Evolutionary conservation across 305 asterid genomes (phyloP).

Genomic region (Solanum chacoense): DNA sequence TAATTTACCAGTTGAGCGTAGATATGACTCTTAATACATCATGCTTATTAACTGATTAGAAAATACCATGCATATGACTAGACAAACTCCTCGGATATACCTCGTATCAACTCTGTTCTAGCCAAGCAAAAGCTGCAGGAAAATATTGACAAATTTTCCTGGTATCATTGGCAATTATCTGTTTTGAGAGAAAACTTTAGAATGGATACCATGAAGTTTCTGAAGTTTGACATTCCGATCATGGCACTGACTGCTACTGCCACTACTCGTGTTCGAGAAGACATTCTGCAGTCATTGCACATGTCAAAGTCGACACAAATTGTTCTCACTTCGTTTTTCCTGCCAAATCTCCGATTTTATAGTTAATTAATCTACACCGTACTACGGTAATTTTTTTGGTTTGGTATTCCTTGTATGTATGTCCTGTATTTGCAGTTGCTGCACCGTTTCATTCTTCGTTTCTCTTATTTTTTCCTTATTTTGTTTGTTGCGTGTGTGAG

Average conservation of each 20-base stretch:
- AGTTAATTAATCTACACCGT: slow-evolving; percentile 19
- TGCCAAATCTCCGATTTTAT: slow-evolving; percentile 59
- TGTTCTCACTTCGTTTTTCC: slow-evolving; percentile 56
- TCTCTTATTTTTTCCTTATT: neutral
- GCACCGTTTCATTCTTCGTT: neutral
- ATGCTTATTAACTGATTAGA: neutral
- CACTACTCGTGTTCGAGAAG: slow-evolving; percentile 51
- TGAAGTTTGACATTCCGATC: slow-evolving; percentile 56
- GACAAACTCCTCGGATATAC: neutral
- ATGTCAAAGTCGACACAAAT: slow-evolving; percentile 39
- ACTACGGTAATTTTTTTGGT: neutral
- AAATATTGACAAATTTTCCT: neutral
- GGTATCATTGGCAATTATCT: slow-evolving; percentile 40
- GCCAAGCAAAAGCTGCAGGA: neutral
- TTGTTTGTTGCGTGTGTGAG: neutral
- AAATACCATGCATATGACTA: neutral
- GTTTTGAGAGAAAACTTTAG: slow-evolving; percentile 53
- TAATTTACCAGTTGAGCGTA: neutral
- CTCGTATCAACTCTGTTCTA: neutral
- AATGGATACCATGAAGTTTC: slow-evolving; percentile 34
- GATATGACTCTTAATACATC: neutral
- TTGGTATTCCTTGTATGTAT: neutral
- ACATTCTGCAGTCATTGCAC: slow-evolving; percentile 61
- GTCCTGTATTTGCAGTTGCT: slow-evolving; percentile 1
- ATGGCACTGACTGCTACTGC: slow-evolving; percentile 84